Conservation (phyloP, 352 stramenopile genomes). For the Globisporangium alternatum region DNA sequence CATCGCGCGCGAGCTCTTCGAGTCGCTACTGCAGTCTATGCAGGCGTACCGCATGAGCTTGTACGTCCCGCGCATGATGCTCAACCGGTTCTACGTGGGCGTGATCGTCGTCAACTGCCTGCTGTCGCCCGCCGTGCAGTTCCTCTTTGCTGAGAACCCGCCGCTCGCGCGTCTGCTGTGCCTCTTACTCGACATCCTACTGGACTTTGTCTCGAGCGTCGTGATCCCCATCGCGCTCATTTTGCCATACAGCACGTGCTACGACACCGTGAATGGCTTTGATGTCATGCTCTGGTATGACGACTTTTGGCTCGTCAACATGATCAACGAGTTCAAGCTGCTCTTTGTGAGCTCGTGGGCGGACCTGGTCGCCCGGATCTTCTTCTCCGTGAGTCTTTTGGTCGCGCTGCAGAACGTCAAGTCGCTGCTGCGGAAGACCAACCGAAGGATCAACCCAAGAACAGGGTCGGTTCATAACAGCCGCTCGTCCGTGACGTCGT, state of each 20-base stretch:
- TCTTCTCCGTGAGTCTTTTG: constrained; percentile 39
- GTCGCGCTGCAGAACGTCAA: constrained; percentile 32
- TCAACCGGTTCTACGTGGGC: constrained; percentile 20
- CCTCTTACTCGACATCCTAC: constrained; percentile 17
- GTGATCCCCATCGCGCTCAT: constrained; percentile 15
- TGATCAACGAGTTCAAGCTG: constrained; percentile 22
- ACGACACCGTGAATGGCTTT: constrained; percentile 12
- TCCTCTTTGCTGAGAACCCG: background rate
- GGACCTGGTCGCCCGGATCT: constrained; percentile 27
- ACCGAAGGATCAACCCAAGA: background rate
- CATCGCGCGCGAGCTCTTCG: constrained; percentile 22
- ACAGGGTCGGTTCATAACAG: background rate
- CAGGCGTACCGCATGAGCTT: constrained; percentile 27
- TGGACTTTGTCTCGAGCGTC: constrained; percentile 24
- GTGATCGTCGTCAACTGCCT: constrained; percentile 25
- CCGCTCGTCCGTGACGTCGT: background rate
- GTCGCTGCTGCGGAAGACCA: constrained; percentile 17
- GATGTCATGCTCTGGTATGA: constrained; percentile 18
- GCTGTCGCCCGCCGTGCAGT: constrained; percentile 9
- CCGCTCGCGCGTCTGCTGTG: constrained; percentile 15
- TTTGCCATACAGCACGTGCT: constrained; percentile 11
- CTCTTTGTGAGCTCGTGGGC: constrained; percentile 32
- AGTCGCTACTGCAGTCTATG: constrained; percentile 24
- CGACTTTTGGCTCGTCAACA: constrained; percentile 28
- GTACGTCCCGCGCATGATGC: constrained; percentile 9